Evolutionary conservation across 192 early-diverging fungal species (phyloP).

Genomic region (Spizellomyces punctatus): DNA sequence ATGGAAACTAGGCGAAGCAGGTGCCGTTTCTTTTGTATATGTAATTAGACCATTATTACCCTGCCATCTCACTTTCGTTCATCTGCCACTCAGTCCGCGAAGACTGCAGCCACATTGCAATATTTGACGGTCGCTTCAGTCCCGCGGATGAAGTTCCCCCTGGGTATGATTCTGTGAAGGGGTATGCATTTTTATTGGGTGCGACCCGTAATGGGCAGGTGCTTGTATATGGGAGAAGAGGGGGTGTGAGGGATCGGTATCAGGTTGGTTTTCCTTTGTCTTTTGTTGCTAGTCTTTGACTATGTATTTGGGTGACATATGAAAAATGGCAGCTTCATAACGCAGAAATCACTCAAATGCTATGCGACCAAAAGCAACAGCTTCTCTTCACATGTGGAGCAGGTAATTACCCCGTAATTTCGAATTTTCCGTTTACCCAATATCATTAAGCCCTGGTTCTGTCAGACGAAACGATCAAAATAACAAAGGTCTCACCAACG

Average conservation of each 20-base stretch:
- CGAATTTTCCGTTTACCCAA: background rate
- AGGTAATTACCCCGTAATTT: conserved; percentile 9
- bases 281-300: background rate
- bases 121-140: conserved; percentile 43
- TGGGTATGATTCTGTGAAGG: conserved; percentile 19
- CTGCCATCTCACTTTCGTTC: background rate
- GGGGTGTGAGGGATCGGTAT: conserved; percentile 46
- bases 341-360: conserved; percentile 45
- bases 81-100: conserved; percentile 21
- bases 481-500: conserved; percentile 35
- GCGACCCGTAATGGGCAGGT: conserved; percentile 57
- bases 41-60: background rate
- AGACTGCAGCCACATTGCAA: conserved; percentile 37
- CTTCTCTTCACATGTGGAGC: conserved; percentile 41
- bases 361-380: conserved; percentile 28
- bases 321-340: conserved; percentile 36
- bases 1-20: conserved; percentile 38
- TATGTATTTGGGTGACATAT: background rate
- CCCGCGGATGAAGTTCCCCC: conserved; percentile 2
- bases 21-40: background rate
- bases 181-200: conserved; percentile 47
- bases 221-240: conserved; percentile 46
- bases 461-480: conserved; percentile 40
- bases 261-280: conserved; percentile 40
- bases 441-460: conserved; percentile 10